Evolutionary conservation across 495 filamentous ascomycete genomes (phyloP).

Genomic region (Neurospora sp.): DNA sequence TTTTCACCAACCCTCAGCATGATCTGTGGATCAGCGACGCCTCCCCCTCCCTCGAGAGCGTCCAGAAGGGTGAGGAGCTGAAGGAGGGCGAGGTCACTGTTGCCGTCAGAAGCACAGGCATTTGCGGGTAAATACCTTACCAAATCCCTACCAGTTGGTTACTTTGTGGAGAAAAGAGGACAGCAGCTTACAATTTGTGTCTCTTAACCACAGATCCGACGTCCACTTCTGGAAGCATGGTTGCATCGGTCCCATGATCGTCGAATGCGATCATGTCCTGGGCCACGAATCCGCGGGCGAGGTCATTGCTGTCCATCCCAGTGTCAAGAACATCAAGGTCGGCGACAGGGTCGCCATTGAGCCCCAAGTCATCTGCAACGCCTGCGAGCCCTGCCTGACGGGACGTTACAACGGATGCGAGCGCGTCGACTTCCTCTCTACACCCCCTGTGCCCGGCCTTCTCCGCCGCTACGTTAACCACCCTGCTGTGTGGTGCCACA

Average conservation of each 20-base stretch:
- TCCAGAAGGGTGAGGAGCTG: constrained; percentile 58
- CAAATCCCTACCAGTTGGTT: constrained; percentile 1
- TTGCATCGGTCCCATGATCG: constrained; percentile 90
- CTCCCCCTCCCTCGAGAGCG: constrained; percentile 61
- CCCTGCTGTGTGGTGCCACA: constrained; percentile 85
- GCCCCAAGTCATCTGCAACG: constrained; percentile 81
- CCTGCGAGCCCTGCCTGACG: constrained; percentile 80
- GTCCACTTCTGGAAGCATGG: constrained; percentile 94
- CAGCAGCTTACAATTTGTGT: constrained; percentile 7
- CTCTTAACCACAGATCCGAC: constrained; percentile 53
- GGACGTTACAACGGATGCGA: constrained; percentile 92
- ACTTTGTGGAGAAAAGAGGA: constrained; percentile 12
- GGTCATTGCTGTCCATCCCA: constrained; percentile 69
- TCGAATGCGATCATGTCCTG: constrained; percentile 75
- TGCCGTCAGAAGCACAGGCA: constrained; percentile 80
- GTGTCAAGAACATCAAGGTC: constrained; percentile 60
- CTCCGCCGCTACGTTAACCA: constrained; percentile 89
- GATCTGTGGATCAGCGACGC: constrained; percentile 83
- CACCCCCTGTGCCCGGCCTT: constrained; percentile 79
- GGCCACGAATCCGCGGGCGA: constrained; percentile 88
- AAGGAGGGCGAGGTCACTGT: constrained; percentile 75
- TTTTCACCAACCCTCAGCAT: constrained; percentile 87
- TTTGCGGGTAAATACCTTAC: constrained; percentile 61
- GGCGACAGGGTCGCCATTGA: constrained; percentile 88
- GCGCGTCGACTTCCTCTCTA: constrained; percentile 72